Evolutionary conservation across 495 filamentous ascomycete species (phyloP), one percentile per base, ranked within the genome.

Genomic region (Aspergillus haitiensis): DNA sequence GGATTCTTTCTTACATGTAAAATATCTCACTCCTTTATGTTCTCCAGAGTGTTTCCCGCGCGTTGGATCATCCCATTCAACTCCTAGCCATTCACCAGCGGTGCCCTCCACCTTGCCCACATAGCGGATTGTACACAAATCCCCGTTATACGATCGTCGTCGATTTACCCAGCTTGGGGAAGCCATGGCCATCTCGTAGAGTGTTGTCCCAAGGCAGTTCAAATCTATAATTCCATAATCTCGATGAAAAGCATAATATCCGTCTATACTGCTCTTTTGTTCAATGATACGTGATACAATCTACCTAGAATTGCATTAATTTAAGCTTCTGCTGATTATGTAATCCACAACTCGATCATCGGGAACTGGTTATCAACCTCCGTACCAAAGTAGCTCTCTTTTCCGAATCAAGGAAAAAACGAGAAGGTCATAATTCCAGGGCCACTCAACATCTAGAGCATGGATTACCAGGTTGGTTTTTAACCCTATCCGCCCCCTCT

Each of bases 21-120:
- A 98, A 69, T 98, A 97, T 56, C 81, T 84, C 62, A 83, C 77
- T 50, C 89, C 92, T 27, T 84, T 84, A 75, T 93, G 84, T 56
- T 86, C 84, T 9, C 95, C 94, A 59, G 91, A 83, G 75, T 98
- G 92, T 76, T 97, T 98, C 34, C 94, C 95, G 66, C 91, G 78
- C 42, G 75, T 77, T 55, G 84, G 77, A 66, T 96, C 88, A 73
- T 98, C 94, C 95, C 95, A 98, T 79, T 98, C 94, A 16, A 98
- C 91, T 31, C 94, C 94, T 16, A 98, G 78, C 95, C 94, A 98
- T 66, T 82, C 79, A 34, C 91, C 91, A 18, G 82, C 76, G 16
- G 91, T 94, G 39, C 88, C 89, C 53, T 83, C 78, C 15, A 98
- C 85, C 39, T 76, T 68, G 49, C 94, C 94, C 62, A 89, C 76